These are phyloP conservation scores for Tardiomyces depauwii DNA, from an alignment of 1,139 yeast genomes.

Conservation along the genomic window DNA sequence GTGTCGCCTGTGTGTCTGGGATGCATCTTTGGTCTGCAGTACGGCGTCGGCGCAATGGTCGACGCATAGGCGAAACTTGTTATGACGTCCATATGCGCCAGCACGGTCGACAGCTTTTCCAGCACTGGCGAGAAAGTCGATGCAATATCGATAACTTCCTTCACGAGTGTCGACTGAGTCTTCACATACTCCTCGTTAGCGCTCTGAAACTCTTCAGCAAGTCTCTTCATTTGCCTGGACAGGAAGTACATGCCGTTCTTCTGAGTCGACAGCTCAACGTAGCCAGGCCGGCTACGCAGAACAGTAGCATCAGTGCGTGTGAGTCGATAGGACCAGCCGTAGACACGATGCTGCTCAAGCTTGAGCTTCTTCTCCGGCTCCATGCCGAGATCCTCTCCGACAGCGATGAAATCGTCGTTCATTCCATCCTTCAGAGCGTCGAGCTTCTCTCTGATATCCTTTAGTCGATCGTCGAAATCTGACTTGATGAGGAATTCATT, in stretches of 20 bases:
- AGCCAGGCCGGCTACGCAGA: constrained; percentile 49
- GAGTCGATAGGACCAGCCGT: constrained; percentile 90
- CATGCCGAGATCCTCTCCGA: constrained; percentile 64
- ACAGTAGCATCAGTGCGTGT: constrained; percentile 83
- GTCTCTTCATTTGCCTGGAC: constrained; percentile 47
- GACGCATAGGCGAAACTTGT: constrained; percentile 80
- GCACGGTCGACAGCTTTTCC: constrained; percentile 47
- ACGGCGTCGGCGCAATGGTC: constrained; percentile 72
- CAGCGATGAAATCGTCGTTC: constrained; percentile 45
- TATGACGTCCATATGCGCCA: constrained; percentile 76
- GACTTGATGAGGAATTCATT: constrained; percentile 81
- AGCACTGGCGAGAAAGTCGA: constrained; percentile 72
- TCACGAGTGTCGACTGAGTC: constrained; percentile 67
- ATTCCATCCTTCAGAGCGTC: constrained; percentile 47
- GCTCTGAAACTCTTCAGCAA: constrained; percentile 48
- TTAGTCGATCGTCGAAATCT: constrained; percentile 73
- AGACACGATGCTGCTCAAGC: constrained; percentile 72
- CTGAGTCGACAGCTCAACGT: constrained; percentile 75
- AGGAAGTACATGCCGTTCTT: constrained; percentile 93
- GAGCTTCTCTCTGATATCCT: constrained; percentile 46
- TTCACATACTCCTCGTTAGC: constrained; percentile 56
- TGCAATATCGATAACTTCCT: constrained; percentile 70
- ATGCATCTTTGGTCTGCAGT: constrained; percentile 58
- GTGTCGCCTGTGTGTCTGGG: constrained; percentile 37
- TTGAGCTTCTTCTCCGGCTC: constrained; percentile 83